Percentiles rank a stretch among this genome's conserved stretches.
These are phyloP conservation scores for Calonectria pauciramosa DNA, from an alignment of 2,329 filamentous ascomycete genomes.

Conservation along the genomic window DNA sequence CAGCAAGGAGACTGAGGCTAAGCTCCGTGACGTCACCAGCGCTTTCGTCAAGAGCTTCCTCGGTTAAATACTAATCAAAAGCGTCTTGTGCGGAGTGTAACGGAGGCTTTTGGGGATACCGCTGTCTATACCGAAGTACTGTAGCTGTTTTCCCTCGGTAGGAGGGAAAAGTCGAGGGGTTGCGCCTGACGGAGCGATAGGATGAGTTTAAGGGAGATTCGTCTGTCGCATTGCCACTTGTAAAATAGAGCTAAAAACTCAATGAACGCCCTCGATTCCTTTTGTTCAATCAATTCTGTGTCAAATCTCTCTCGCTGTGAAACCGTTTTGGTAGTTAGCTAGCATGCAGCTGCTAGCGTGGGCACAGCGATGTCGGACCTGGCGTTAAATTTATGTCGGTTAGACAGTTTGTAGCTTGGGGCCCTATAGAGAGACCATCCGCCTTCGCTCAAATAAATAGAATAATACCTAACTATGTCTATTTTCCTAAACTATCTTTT, in stretches of 20 bases:
- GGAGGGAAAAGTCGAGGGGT: slow-evolving; percentile 60
- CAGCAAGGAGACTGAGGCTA: slow-evolving; percentile 92
- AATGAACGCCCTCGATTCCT: slow-evolving; percentile 73
- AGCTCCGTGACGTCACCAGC: slow-evolving; percentile 81
- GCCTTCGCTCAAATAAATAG: too few species aligned
- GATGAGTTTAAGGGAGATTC: slow-evolving; percentile 58
- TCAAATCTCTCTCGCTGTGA: not conserved
- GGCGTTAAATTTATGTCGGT: not conserved
- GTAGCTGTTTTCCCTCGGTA: slow-evolving; percentile 63
- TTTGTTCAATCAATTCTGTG: slow-evolving; percentile 58
- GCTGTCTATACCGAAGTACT: slow-evolving; percentile 64
- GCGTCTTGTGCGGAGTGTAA: slow-evolving; percentile 49
- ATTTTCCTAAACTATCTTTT: too few species aligned
- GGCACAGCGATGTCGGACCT: slow-evolving; percentile 18
- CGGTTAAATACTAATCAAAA: slow-evolving; percentile 60
- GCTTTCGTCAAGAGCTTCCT: slow-evolving; percentile 96
- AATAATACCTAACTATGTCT: too few species aligned
- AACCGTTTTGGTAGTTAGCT: not conserved
- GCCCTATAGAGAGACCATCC: too few species aligned
- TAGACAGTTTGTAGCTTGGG: too few species aligned
- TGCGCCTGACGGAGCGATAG: slow-evolving; percentile 63
- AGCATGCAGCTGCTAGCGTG: not conserved
- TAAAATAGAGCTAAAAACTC: slow-evolving; percentile 75
- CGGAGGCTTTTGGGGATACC: slow-evolving; percentile 52
- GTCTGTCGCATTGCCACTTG: slow-evolving; percentile 68